Conservation (phyloP, 2,329 filamentous ascomycete genomes). For the Ceratocystis papillata region DNA sequence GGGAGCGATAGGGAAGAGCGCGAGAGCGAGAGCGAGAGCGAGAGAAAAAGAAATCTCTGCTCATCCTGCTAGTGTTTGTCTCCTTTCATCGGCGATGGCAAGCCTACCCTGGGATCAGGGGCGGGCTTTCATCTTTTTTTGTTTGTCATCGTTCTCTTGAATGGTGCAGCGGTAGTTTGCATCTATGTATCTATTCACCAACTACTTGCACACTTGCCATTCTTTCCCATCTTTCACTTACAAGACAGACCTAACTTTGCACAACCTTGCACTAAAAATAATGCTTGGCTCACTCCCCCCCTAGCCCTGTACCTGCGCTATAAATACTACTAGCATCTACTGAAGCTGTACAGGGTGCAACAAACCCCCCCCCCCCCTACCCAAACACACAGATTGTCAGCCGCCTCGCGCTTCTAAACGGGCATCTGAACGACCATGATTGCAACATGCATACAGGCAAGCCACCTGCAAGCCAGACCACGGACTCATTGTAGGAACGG, state of each 20-base stretch:
- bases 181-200: neutral
- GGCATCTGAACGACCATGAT: slow-evolving; percentile 7
- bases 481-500: slow-evolving; percentile 3
- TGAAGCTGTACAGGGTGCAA: neutral
- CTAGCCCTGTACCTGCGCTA: neutral
- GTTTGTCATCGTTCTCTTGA: no score
- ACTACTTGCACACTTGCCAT: neutral
- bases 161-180: neutral
- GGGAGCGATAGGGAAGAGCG: neutral
- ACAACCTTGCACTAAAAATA: no score
- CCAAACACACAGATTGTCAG: neutral
- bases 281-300: no score
- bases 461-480: slow-evolving; percentile 6
- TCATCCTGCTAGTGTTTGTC: neutral
- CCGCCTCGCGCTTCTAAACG: slow-evolving; percentile 1
- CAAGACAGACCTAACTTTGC: no score
- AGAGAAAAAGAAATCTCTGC: slow-evolving; percentile 6
- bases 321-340: neutral
- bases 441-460: slow-evolving; percentile 3
- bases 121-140: neutral
- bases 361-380: neutral
- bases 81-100: neutral
- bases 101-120: neutral
- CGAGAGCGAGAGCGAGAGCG: no score
- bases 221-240: neutral